Evolutionary conservation across 371 early-diverging fungal species (phyloP).

Genomic region (Mortierella sp.): DNA sequence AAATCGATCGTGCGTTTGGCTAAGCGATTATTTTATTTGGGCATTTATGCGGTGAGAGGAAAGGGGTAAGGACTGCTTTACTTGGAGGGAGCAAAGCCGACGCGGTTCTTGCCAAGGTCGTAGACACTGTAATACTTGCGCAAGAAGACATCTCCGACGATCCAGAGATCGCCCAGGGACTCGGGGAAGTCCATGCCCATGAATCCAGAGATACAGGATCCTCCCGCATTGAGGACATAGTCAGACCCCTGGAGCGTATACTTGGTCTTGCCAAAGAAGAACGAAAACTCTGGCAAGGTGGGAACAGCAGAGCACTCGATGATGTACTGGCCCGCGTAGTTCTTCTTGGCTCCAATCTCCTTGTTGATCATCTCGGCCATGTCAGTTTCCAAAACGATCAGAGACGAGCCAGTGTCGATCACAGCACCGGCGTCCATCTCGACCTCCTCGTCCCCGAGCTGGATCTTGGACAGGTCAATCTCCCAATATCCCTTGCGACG

Average conservation of each 20-base stretch:
- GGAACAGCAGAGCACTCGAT: slow-evolving; percentile 81
- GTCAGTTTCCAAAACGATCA: slow-evolving; percentile 80
- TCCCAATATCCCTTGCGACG: slow-evolving; percentile 96
- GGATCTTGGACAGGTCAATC: slow-evolving; percentile 81
- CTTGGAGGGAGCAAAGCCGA: slow-evolving; percentile 59
- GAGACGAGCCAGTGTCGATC: slow-evolving; percentile 87
- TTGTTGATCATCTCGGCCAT: slow-evolving; percentile 89
- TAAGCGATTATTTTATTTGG: no score
- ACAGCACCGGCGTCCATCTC: slow-evolving; percentile 79
- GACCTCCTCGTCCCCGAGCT: slow-evolving; percentile 77
- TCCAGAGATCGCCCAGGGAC: slow-evolving; percentile 79
- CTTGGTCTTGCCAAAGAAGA: slow-evolving; percentile 79
- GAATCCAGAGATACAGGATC: slow-evolving; percentile 93
- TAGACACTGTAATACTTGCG: slow-evolving; percentile 94
- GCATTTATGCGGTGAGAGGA: no score
- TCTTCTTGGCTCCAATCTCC: slow-evolving; percentile 90
- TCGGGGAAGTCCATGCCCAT: slow-evolving; percentile 91
- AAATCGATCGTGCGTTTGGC: background rate
- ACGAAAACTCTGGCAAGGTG: slow-evolving; percentile 79
- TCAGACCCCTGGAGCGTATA: slow-evolving; percentile 72
- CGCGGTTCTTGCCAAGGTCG: slow-evolving; percentile 88
- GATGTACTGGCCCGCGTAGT: slow-evolving; percentile 88
- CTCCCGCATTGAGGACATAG: slow-evolving; percentile 86
- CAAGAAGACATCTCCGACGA: slow-evolving; percentile 93
- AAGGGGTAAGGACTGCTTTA: slow-evolving; percentile 19